A percentile compares a stretch with the other conserved stretches of the same genome.
Conservation (phyloP, 2,329 filamentous ascomycete species). For the Talaromyces rugulosus region DNA sequence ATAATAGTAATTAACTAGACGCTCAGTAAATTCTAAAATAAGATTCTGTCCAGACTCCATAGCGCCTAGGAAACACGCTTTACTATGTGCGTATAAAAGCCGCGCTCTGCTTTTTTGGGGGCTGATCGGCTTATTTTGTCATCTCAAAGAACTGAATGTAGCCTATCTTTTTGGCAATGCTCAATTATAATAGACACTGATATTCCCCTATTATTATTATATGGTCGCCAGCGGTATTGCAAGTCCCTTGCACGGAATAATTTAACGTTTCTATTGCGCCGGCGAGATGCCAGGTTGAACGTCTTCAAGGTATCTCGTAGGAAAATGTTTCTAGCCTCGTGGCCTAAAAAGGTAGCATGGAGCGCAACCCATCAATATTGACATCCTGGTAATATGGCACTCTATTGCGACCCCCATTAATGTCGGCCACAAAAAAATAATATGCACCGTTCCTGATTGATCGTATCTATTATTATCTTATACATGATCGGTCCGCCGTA, state of each 20-base stretch:
- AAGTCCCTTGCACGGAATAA: background rate
- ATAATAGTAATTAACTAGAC: background rate
- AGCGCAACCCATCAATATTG: background rate
- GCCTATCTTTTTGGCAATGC: background rate
- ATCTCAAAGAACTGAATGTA: background rate
- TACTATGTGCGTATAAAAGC: background rate
- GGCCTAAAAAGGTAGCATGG: background rate
- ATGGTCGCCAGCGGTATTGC: background rate
- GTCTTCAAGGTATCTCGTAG: background rate
- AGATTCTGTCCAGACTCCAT: background rate
- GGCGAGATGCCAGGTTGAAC: background rate
- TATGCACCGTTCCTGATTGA: too few species aligned
- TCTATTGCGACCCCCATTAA: background rate
- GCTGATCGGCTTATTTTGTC: background rate
- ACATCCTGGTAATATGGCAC: background rate
- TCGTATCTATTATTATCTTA: too few species aligned
- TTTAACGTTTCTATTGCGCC: background rate
- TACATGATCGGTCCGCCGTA: too few species aligned
- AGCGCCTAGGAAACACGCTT: background rate
- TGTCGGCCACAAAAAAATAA: too few species aligned
- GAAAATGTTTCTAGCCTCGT: background rate
- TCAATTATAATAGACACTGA: background rate
- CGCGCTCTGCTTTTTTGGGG: background rate
- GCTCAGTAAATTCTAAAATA: background rate
- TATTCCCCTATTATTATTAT: background rate